Base-by-base conservation (phyloP, 2,329 filamentous ascomycete genomes). In the Capronia americana region DNA sequence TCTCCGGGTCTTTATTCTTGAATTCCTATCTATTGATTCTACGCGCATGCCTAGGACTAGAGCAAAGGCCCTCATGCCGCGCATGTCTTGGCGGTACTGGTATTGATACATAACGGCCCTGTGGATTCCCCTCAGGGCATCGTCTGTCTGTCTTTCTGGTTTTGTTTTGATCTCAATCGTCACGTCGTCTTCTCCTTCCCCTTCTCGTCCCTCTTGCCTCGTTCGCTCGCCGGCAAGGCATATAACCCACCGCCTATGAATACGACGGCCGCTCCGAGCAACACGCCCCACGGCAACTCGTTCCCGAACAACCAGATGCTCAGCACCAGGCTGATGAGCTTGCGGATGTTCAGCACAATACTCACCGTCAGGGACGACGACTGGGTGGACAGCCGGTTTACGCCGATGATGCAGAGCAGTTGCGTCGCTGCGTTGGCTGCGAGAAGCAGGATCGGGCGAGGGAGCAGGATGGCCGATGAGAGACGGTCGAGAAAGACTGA, bases 301-400 rank as follows among this genome's bases (percentile, higher is more conserved):
- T 99, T 97, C 4, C 94, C 95, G 79, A 99, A 99, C 1, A 99
- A 79, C 86, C 93, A 94, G 66, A 98, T 96, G 73, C 93, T 97
- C 65, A 98, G 78, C 68, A 98, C 81, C 67, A 98, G 85, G 74
- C 93, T 97, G 63, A 97, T 90, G 23, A 99, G 83, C 79, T 99
- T 99, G 72, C 95, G 87, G 67, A 99, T 91, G 77, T 98, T 99
- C 67, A 99, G 84, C 56, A 98, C 93, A 73, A 99, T 96, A 1
- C 94, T 97, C 26, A 99, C 95, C 0, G 95, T 98, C 63, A 99
- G 85, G 0, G 95, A 96, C 3, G 93, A 94, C 3, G 92, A 92
- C 62, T 90, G 90, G 0, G 94, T 92, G 1, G 92, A 93, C 4
- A 99, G 84, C n/a, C 97, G 85, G 73, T 98, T 98, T 64, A 99